A percentile compares a stretch with the other conserved stretches of the same genome.
Evolutionary conservation across 345 rosid species (phyloP).

Genomic region (Passiflora organensis): DNA sequence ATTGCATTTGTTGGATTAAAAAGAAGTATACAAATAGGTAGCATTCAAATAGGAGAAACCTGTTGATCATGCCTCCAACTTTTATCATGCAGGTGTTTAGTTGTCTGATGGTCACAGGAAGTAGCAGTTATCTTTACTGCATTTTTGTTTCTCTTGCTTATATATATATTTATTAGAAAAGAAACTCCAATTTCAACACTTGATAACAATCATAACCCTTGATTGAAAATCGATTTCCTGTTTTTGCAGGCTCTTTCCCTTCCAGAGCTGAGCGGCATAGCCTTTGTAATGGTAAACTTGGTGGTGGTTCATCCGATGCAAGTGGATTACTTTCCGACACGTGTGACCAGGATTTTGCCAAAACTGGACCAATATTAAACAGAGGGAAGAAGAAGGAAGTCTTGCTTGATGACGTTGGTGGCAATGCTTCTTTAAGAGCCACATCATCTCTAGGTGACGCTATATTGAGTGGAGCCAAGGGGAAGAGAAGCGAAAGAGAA

Average conservation of each 20-base stretch:
- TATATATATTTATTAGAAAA: too few relatives aligned
- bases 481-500: constrained; percentile 58
- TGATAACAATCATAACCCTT: too few relatives aligned
- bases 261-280: constrained; percentile 17
- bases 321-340: constrained; percentile 7
- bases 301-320: constrained; percentile 18
- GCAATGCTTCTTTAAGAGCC: constrained; percentile 29
- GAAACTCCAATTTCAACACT: too few relatives aligned
- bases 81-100: too few relatives aligned
- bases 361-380: constrained; percentile 35
- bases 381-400: constrained; percentile 55
- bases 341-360: constrained; percentile 30
- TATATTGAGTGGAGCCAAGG: constrained; percentile 38
- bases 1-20: too few relatives aligned
- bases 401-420: constrained; percentile 44
- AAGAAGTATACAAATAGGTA: too few relatives aligned
- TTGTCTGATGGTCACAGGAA: too few relatives aligned
- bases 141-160: too few relatives aligned
- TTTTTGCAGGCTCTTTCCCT: constrained; percentile 17
- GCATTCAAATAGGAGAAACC: too few relatives aligned
- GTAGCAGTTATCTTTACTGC: too few relatives aligned
- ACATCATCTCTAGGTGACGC: constrained; percentile 25
- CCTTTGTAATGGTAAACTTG: constrained; percentile 14
- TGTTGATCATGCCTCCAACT: neutral
- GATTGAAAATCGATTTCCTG: too few relatives aligned